Evolutionary conservation across 306 rosid genomes (phyloP).

Genomic region (Medicago truncatula): DNA sequence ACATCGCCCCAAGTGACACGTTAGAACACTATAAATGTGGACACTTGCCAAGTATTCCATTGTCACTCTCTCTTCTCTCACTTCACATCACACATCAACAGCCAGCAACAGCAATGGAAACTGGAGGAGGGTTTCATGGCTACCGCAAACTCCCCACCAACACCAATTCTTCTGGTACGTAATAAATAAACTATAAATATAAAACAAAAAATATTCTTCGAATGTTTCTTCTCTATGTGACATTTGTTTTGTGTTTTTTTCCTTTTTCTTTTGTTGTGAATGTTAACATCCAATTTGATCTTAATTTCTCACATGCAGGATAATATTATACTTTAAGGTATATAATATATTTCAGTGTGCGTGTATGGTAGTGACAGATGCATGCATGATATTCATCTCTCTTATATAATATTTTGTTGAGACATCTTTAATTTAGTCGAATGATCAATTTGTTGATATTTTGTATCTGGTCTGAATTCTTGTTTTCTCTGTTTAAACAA

Average conservation of each 20-base stretch:
- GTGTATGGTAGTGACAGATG: slow-evolving; percentile 12
- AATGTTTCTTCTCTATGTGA: neutral
- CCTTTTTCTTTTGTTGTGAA: neutral
- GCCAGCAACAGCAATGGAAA: slow-evolving; percentile 49
- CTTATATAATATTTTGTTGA: neutral
- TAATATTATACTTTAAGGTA: slow-evolving; percentile 2
- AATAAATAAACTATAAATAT: neutral
- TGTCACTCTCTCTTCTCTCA: neutral
- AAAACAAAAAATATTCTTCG: neutral
- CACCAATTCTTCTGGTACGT: slow-evolving; percentile 50
- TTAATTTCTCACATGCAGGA: slow-evolving; percentile 35
- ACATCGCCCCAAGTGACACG: slow-evolving; percentile 49
- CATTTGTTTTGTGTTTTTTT: neutral
- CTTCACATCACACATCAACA: neutral
- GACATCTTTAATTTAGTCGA: neutral
- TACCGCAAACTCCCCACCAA: slow-evolving; percentile 64
- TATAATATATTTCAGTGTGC: neutral
- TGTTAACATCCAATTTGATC: neutral
- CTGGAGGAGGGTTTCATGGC: slow-evolving; percentile 76
- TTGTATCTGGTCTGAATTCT: neutral
- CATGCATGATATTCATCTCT: slow-evolving; percentile 29
- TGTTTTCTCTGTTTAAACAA: neutral
- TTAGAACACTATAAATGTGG: slow-evolving; percentile 51
- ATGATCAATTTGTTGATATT: neutral
- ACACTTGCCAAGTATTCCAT: slow-evolving; percentile 57